Conservation (phyloP, 306 rosid genomes). For the Trichosanthes truncata region DNA sequence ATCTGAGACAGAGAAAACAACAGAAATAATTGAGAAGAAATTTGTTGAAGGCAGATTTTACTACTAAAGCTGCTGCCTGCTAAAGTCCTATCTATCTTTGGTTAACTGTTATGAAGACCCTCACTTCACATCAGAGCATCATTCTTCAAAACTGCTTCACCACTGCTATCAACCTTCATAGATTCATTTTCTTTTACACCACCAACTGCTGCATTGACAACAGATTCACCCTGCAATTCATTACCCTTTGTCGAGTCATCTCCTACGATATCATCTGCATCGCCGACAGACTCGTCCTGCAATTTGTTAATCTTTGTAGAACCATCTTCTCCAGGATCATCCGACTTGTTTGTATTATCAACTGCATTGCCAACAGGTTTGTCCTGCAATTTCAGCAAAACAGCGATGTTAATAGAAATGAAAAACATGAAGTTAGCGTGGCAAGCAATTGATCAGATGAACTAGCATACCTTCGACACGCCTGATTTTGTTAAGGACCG, state of each 20-base stretch:
- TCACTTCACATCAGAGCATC: neutral
- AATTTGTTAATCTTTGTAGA: neutral
- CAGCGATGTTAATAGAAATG: neutral
- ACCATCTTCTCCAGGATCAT: neutral
- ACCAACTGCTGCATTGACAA: neutral
- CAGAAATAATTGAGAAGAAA: neutral
- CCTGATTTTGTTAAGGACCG: conserved; percentile 9
- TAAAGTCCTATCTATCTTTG: neutral
- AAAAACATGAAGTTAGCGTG: neutral
- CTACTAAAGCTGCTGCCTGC: neutral
- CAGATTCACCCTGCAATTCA: neutral
- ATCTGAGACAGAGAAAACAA: neutral
- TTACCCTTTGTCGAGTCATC: neutral
- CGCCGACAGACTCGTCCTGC: neutral
- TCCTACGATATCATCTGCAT: neutral
- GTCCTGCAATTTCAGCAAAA: neutral
- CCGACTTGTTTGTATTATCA: neutral
- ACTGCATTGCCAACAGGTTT: neutral
- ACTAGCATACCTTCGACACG: neutral
- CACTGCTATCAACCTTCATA: neutral
- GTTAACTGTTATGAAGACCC: too few relatives aligned
- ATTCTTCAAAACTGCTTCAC: neutral
- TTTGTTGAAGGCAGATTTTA: neutral
- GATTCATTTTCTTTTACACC: neutral
- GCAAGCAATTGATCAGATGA: neutral